These are phyloP conservation scores for Cucurbita pepo DNA, from an alignment of 306 rosid genomes.

Conservation along the genomic window DNA sequence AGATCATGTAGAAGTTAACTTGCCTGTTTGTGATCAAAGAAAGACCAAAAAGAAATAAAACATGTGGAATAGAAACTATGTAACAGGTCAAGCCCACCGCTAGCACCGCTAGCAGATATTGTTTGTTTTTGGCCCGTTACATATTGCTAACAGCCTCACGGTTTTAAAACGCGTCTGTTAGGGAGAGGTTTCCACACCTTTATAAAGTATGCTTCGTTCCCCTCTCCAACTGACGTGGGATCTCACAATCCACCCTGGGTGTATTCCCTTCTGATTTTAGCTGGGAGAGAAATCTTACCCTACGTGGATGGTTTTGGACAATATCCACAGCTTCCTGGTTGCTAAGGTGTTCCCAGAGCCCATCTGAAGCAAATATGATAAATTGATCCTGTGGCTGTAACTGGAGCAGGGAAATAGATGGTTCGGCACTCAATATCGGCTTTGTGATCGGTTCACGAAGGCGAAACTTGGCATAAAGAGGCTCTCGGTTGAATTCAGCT, in stretches of 20 bases:
- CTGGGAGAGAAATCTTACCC: constrained; percentile 21
- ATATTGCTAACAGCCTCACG: too few relatives aligned
- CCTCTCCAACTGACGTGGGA: too few relatives aligned
- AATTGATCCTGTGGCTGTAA: constrained; percentile 45
- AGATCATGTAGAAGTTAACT: neutral
- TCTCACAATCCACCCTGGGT: neutral
- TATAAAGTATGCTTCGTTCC: too few relatives aligned
- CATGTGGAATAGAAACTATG: too few relatives aligned
- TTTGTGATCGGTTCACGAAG: constrained; percentile 27
- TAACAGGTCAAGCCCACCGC: too few relatives aligned
- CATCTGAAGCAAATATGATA: constrained; percentile 53
- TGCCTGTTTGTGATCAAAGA: neutral
- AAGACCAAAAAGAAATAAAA: neutral
- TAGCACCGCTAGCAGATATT: too few relatives aligned
- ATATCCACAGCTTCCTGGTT: constrained; percentile 56
- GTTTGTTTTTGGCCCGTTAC: too few relatives aligned
- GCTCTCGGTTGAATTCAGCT: constrained; percentile 53
- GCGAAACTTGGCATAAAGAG: constrained; percentile 41
- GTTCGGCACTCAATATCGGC: constrained; percentile 48
- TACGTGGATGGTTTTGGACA: constrained; percentile 38
- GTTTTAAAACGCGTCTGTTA: too few relatives aligned
- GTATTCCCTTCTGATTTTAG: neutral
- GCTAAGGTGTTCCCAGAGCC: constrained; percentile 61
- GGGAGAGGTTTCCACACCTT: too few relatives aligned
- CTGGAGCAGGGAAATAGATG: constrained; percentile 30